A percentile compares a stretch with the other conserved stretches of the same genome.
These are phyloP conservation scores for Penicillium sp. DNA, from an alignment of 2,329 filamentous ascomycete genomes.

Conservation along the genomic window DNA sequence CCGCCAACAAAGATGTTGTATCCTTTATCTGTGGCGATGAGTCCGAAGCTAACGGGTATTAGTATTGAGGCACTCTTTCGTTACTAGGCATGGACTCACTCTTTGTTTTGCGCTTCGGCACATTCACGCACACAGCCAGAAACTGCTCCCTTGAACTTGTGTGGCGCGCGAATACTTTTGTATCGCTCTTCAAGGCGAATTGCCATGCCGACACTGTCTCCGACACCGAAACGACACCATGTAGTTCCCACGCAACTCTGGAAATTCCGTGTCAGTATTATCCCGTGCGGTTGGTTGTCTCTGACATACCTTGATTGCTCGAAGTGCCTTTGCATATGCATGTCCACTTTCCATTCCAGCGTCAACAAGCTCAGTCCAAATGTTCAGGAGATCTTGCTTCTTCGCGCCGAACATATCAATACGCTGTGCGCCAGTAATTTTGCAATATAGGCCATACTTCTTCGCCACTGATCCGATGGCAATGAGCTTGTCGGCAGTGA, in stretches of 20 bases:
- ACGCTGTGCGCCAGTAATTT: constrained; percentile 88
- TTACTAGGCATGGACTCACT: constrained; percentile 53
- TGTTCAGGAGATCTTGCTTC: constrained; percentile 80
- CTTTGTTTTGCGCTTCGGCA: constrained; percentile 89
- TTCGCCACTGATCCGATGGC: constrained; percentile 81
- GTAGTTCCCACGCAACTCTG: constrained; percentile 82
- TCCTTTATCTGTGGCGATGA: constrained; percentile 89
- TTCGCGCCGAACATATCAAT: constrained; percentile 92
- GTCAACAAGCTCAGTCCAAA: constrained; percentile 78
- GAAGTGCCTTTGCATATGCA: constrained; percentile 83
- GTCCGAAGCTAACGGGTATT: constrained; percentile 64
- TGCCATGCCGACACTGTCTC: constrained; percentile 88
- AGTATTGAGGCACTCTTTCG: neutral
- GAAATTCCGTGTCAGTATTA: constrained; percentile 4
- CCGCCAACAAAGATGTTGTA: constrained; percentile 92
- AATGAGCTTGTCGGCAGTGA: constrained; percentile 82
- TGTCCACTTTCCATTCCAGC: constrained; percentile 90
- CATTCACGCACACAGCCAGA: constrained; percentile 92
- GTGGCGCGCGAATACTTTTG: constrained; percentile 84
- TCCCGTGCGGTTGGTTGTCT: neutral
- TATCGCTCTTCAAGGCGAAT: constrained; percentile 85
- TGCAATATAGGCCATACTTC: constrained; percentile 82
- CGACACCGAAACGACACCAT: constrained; percentile 87
- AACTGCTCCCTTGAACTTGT: constrained; percentile 90
- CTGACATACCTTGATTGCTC: constrained; percentile 69